Evolutionary conservation across 2,329 filamentous ascomycete genomes (phyloP).

Genomic region (Xylaria polymorpha): DNA sequence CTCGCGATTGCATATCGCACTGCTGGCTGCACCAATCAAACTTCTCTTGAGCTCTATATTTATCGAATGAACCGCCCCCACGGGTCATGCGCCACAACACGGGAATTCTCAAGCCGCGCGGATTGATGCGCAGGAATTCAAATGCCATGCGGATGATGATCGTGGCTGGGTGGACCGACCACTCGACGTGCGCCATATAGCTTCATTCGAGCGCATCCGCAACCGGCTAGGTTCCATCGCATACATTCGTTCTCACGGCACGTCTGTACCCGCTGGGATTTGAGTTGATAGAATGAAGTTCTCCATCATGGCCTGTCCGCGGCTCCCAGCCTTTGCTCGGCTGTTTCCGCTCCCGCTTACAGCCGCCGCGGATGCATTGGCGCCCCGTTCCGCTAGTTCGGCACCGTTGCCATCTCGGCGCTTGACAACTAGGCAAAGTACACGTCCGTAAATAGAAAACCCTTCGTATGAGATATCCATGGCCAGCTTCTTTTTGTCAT

Average conservation of each 20-base stretch:
- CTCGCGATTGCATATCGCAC: constrained; percentile 13
- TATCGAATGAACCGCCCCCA: constrained; percentile 39
- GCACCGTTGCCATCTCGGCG: constrained; percentile 71
- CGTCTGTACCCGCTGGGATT: constrained; percentile 58
- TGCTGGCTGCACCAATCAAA: constrained; percentile 26
- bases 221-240: constrained; percentile 29
- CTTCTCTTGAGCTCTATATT: constrained; percentile 26
- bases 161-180: constrained; percentile 21
- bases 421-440: constrained; percentile 89
- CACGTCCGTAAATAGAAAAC: constrained; percentile 93
- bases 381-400: constrained; percentile 49
- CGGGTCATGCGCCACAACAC: constrained; percentile 26
- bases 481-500: constrained; percentile 91
- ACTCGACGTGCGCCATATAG: constrained; percentile 19
- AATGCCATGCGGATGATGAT: constrained; percentile 21
- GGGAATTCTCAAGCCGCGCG: constrained; percentile 33
- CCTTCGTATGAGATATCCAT: constrained; percentile 92
- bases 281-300: constrained; percentile 88
- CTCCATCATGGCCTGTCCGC: constrained; percentile 79
- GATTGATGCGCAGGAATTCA: constrained; percentile 26
- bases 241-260: constrained; percentile 42
- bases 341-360: constrained; percentile 48
- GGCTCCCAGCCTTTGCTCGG: constrained; percentile 48
- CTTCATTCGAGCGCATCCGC: constrained; percentile 26
- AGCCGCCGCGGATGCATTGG: constrained; percentile 44